Percentiles rank a stretch among this genome's conserved stretches.
phyloP scores from a whole-genome alignment of 768 basidiomycete genomes.

The Collybia sp. region DNA sequence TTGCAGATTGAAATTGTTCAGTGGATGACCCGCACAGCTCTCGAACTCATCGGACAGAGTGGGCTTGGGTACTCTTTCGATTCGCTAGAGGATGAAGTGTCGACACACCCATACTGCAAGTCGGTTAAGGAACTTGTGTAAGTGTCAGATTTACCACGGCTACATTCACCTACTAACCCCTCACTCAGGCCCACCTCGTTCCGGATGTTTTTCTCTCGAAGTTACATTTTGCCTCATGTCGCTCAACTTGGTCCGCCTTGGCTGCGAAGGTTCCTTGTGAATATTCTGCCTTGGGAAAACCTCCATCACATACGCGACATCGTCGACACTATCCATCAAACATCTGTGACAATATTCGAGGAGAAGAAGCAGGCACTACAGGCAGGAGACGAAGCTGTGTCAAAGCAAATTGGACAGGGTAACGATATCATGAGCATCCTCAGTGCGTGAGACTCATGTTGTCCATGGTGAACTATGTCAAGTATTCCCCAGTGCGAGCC shows the following conservation, averaged over 20 bases:
- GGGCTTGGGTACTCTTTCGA: constrained; percentile 44
- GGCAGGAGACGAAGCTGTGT: constrained; percentile 27
- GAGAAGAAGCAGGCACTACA: constrained; percentile 29
- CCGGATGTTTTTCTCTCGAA: constrained; percentile 10
- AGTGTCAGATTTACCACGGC: constrained; percentile 5
- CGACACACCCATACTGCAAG: constrained; percentile 22
- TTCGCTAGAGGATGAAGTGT: constrained; percentile 22
- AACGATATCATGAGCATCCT: constrained; percentile 44
- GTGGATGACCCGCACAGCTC: constrained; percentile 36
- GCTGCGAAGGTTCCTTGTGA: constrained; percentile 27
- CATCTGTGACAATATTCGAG: constrained; percentile 29
- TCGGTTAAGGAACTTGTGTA: constrained; percentile 27
- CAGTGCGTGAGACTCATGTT: constrained; percentile 21
- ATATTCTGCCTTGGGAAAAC: constrained; percentile 24
- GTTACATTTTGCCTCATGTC: constrained; percentile 11
- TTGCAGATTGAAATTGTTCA: constrained; percentile 25
- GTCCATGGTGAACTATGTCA: neutral
- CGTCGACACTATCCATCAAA: constrained; percentile 27
- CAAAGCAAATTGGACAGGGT: constrained; percentile 26
- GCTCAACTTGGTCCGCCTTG: constrained; percentile 18
- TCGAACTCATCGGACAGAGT: constrained; percentile 45
- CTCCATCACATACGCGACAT: constrained; percentile 28
- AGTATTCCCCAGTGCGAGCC: constrained; percentile 20
- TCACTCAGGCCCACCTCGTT: constrained; percentile 10
- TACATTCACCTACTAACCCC: neutral